Evolutionary conservation across 2,329 filamentous ascomycete genomes (phyloP).

Genomic region (Epichloe elymi): DNA sequence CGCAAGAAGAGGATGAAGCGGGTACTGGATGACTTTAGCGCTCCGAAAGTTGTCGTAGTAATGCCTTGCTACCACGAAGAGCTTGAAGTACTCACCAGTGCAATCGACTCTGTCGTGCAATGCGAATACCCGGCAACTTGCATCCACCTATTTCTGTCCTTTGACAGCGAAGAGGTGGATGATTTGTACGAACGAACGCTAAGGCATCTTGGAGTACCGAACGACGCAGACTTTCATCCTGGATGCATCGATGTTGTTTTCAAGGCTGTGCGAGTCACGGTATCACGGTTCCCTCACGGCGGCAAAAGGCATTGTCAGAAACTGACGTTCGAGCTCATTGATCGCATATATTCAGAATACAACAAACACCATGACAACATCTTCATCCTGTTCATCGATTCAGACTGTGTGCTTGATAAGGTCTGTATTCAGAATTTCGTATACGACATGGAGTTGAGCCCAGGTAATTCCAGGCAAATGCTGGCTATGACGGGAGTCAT

Average conservation of each 20-base stretch:
- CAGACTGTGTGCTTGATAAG: slow-evolving; percentile 84
- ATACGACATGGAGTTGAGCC: slow-evolving; percentile 96
- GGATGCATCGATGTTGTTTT: slow-evolving; percentile 85
- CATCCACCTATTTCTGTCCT: slow-evolving; percentile 89
- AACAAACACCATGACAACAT: slow-evolving; percentile 79
- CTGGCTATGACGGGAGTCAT: slow-evolving; percentile 96
- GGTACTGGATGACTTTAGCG: slow-evolving; percentile 69
- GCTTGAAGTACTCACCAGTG: slow-evolving; percentile 69
- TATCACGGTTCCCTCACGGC: slow-evolving; percentile 85
- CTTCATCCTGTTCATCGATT: slow-evolving; percentile 95
- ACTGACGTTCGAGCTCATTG: slow-evolving; percentile 81
- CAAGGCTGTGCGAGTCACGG: slow-evolving; percentile 68
- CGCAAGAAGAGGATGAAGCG: slow-evolving; percentile 71
- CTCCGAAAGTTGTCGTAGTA: slow-evolving; percentile 87
- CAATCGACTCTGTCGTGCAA: slow-evolving; percentile 81
- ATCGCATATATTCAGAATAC: slow-evolving; percentile 82
- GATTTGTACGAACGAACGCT: slow-evolving; percentile 82
- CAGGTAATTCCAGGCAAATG: slow-evolving; percentile 84
- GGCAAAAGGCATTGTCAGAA: slow-evolving; percentile 94
- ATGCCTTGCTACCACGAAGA: slow-evolving; percentile 97
- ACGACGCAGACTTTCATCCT: slow-evolving; percentile 66
- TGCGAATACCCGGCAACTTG: slow-evolving; percentile 89
- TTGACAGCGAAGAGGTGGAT: slow-evolving; percentile 81
- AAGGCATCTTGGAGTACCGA: slow-evolving; percentile 67
- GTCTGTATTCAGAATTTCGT: slow-evolving; percentile 95